phyloP scores from a whole-genome alignment of 2,329 filamentous ascomycete species.

The Teratosphaeria nubilosa region DNA sequence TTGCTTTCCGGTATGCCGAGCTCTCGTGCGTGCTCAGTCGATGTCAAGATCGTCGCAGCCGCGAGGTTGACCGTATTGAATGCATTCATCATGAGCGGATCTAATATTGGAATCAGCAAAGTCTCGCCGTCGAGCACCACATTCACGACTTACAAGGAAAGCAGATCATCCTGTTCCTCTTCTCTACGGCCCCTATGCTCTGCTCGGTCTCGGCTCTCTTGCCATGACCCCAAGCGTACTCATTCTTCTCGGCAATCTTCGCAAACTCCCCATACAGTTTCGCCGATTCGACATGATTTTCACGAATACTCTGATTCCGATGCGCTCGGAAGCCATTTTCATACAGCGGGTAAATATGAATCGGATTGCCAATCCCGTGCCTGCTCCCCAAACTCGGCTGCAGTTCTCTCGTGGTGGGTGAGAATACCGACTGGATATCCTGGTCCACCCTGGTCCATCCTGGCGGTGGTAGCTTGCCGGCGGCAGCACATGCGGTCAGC shows the following conservation, averaged over 20 bases:
- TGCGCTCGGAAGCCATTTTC: conserved; percentile 54
- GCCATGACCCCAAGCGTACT: conserved; percentile 49
- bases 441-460: conserved; percentile 47
- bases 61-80: conserved; percentile 60
- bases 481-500: conserved; percentile 38
- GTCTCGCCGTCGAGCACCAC: background rate
- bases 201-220: conserved; percentile 36
- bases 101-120: conserved; percentile 27
- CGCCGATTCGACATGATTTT: conserved; percentile 51
- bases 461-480: conserved; percentile 45
- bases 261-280: conserved; percentile 53
- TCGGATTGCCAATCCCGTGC: conserved; percentile 52
- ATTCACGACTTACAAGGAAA: conserved; percentile 44
- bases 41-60: conserved; percentile 51
- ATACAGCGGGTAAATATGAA: conserved; percentile 59
- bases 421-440: conserved; percentile 39
- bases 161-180: conserved; percentile 58
- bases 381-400: conserved; percentile 36
- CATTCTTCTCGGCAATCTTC: conserved; percentile 43
- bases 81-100: conserved; percentile 60
- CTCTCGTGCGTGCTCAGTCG: conserved; percentile 42
- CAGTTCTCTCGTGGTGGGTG: conserved; percentile 40
- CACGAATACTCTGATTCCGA: conserved; percentile 41
- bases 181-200: conserved; percentile 44
- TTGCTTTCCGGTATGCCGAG: conserved; percentile 45